Evolutionary conservation across 768 basidiomycete genomes (phyloP).

Genomic region (Sarcodon sp.): DNA sequence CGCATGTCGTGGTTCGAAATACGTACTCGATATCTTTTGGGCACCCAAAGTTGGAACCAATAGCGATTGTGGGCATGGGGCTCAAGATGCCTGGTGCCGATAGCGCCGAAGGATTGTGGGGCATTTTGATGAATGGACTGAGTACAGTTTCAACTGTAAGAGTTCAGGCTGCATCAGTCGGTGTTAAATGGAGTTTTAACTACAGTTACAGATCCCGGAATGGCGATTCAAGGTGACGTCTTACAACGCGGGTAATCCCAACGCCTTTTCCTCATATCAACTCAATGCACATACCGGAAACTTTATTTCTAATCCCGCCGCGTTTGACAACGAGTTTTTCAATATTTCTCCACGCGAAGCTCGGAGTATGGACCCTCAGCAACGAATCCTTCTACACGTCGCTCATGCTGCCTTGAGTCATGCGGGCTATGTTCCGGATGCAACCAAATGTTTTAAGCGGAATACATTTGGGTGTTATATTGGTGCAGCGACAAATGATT

Average conservation of each 20-base stretch:
- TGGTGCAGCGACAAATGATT: slow-evolving; percentile 61
- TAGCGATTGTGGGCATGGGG: slow-evolving; percentile 68
- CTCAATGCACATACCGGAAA: slow-evolving; percentile 37
- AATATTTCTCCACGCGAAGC: slow-evolving; percentile 66
- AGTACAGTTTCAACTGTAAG: slow-evolving; percentile 46
- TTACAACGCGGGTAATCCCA: slow-evolving; percentile 22
- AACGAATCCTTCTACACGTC: slow-evolving; percentile 51
- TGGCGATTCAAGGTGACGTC: slow-evolving; percentile 38
- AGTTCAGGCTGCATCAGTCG: background rate
- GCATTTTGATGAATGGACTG: slow-evolving; percentile 38
- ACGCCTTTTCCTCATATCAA: slow-evolving; percentile 18
- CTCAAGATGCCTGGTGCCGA: slow-evolving; percentile 41
- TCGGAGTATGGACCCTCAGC: slow-evolving; percentile 66
- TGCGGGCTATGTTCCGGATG: slow-evolving; percentile 54
- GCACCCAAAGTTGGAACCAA: slow-evolving; percentile 28
- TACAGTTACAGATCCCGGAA: slow-evolving; percentile 38
- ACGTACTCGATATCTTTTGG: background rate
- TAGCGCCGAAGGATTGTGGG: slow-evolving; percentile 38
- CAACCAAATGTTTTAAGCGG: slow-evolving; percentile 35
- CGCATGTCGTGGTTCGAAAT: background rate
- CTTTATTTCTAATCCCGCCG: slow-evolving; percentile 42
- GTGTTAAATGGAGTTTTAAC: slow-evolving; percentile 2
- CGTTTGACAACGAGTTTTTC: slow-evolving; percentile 64
- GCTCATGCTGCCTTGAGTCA: slow-evolving; percentile 60
- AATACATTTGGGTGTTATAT: slow-evolving; percentile 53